Base-by-base conservation (phyloP, 345 rosid genomes). In the Isatis tinctoria region DNA sequence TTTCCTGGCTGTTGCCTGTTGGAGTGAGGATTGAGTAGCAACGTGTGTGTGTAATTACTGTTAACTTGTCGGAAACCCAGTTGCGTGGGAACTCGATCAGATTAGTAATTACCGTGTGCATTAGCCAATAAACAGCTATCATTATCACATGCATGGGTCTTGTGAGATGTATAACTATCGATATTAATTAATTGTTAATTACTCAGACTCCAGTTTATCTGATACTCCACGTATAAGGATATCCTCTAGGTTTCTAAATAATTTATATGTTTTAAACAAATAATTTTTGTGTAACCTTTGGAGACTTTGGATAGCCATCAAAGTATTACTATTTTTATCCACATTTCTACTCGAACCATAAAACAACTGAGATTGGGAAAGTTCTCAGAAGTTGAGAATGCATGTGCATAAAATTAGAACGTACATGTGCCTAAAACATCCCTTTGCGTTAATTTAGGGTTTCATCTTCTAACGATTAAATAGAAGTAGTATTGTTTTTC, bases 351-450 rank as follows among this genome's bases (percentile, higher is more conserved):
- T 24, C 17, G 11, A 35, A 56, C 53, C 30, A 58, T 59, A 59
- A 66, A 74, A 48, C 60, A 67, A 39, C 53, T 22, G 8, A 67
- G 62, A 28, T 69, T 53, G 11, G 26, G 74, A 62, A 53, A 27
- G 13, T 69, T 76, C 79, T 61, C 41, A 52, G 70, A 69, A 69
- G 12, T 24, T 10, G 24, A 16, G 54, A 54, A 13, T 54, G 52
- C 70, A 76, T 69, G 70, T 75, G 79, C 70, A 60, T 12, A 5
- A 67, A 60, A 60, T 51, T 68, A 41, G 60, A 75, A 32, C 69
- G 11, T 70, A 16, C 80, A 76, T 76, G 80, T 76, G 76, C 80
- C 37, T 70, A 77, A 70, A 58, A 70, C 80, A 77, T 77, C 76
- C 73, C 68, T 65, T 65, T 71, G 67, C 39, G 47, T 64, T 70